These are phyloP conservation scores for Amanita muscaria DNA, from an alignment of 768 basidiomycete genomes.

Conservation along the genomic window DNA sequence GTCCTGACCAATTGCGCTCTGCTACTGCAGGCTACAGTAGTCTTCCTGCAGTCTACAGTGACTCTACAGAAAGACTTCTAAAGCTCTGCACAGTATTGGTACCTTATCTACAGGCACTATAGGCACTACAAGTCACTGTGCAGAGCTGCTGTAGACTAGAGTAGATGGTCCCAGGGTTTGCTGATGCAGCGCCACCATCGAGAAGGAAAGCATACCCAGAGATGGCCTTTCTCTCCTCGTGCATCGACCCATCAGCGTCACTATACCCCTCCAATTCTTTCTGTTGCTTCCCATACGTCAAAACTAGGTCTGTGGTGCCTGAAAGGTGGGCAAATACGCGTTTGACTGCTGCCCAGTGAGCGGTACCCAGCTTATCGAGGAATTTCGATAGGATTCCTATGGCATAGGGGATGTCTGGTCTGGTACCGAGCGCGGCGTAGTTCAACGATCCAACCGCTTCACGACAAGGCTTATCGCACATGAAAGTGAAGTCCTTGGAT, in stretches of 20 bases:
- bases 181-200: constrained; percentile 17
- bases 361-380: constrained; percentile 13
- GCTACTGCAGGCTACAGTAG: too few relatives aligned
- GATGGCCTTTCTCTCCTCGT: constrained; percentile 19
- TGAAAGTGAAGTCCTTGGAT: constrained; percentile 6
- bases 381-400: constrained; percentile 17
- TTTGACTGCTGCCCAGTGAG: constrained; percentile 20
- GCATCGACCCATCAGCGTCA: constrained; percentile 20
- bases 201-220: constrained; percentile 23
- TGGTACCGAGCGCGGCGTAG: constrained; percentile 20
- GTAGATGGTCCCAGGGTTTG: not conserved
- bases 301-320: not conserved
- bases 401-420: constrained; percentile 24
- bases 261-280: constrained; percentile 14
- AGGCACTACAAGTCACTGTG: too few relatives aligned
- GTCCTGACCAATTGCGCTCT: too few relatives aligned
- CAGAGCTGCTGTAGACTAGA: too few relatives aligned
- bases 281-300: not conserved
- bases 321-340: constrained; percentile 19
- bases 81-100: too few relatives aligned
- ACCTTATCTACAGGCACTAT: too few relatives aligned
- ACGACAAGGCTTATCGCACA: constrained; percentile 17
- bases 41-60: too few relatives aligned
- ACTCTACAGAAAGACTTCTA: too few relatives aligned
- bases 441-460: constrained; percentile 18